These are phyloP conservation scores for Pulveroboletus frians DNA, from an alignment of 768 basidiomycete genomes.

Conservation along the genomic window DNA sequence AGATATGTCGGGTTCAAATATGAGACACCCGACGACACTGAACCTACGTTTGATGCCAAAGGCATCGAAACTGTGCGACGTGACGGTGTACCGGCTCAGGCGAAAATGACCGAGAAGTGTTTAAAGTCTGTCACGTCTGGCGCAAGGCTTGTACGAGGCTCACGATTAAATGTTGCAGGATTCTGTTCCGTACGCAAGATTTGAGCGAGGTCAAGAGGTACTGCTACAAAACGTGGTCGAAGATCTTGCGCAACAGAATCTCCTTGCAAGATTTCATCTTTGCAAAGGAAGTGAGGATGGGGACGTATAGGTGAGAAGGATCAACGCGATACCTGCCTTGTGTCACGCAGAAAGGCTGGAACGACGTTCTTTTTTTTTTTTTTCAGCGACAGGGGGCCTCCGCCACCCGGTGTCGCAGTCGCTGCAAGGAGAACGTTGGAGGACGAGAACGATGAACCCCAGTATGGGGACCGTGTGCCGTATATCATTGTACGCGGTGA, in stretches of 20 bases:
- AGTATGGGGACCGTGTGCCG: conserved; percentile 91
- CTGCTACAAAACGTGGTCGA: conserved; percentile 78
- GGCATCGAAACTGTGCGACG: conserved; percentile 96
- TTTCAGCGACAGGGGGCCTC: conserved; percentile 70
- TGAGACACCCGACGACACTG: conserved; percentile 72
- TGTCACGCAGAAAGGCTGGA: background rate
- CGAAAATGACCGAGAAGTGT: conserved; percentile 87
- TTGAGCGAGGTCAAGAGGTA: conserved; percentile 86
- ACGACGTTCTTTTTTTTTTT: background rate
- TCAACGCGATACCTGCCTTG: background rate
- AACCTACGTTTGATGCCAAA: conserved; percentile 89
- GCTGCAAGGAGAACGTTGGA: conserved; percentile 68
- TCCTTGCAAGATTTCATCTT: conserved; percentile 94
- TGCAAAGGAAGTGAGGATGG: conserved; percentile 89
- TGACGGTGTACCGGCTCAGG: conserved; percentile 86
- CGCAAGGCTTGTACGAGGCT: background rate
- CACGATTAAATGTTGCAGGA: conserved; percentile 41
- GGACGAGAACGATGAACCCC: conserved; percentile 79
- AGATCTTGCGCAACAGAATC: conserved; percentile 72
- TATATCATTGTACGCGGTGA: conserved; percentile 77
- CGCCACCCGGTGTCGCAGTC: conserved; percentile 88
- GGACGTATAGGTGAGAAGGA: conserved; percentile 73
- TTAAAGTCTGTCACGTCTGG: conserved; percentile 59
- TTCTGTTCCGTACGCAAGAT: conserved; percentile 86
- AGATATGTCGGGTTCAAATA: conserved; percentile 96